These are phyloP conservation scores for Micractinium conductrix DNA, from an alignment of 139 green algal genomes.

Conservation along the genomic window DNA sequence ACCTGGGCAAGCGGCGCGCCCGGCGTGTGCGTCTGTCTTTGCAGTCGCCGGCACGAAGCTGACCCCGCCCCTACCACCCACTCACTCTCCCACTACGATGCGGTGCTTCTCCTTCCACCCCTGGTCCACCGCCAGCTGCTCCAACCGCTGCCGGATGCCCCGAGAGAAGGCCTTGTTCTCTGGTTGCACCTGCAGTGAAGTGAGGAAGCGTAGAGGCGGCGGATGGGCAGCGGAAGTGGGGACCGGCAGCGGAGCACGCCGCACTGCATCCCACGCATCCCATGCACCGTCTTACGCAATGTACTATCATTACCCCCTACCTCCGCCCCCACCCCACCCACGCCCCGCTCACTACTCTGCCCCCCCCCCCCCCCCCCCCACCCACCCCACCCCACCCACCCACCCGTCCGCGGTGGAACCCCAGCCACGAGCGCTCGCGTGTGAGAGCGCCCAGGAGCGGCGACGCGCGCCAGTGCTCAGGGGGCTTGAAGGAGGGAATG, in stretches of 20 bases:
- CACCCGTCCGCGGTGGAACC: constrained; percentile 42
- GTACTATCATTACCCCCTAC: too few relatives aligned
- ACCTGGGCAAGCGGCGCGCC: too few relatives aligned
- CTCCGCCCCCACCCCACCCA: too few relatives aligned
- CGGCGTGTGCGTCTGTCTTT: too few relatives aligned
- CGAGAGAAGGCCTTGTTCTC: constrained; percentile 16
- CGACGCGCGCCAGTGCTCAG: constrained; percentile 36
- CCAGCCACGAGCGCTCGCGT: constrained; percentile 36
- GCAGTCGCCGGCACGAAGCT: too few relatives aligned
- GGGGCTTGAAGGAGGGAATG: constrained; percentile 48
- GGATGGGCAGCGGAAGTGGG: not conserved
- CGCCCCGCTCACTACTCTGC: not conserved
- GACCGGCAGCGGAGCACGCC: too few relatives aligned
- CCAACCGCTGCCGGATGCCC: constrained; percentile 31
- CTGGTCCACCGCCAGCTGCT: not conserved
- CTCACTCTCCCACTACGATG: constrained; percentile 48
- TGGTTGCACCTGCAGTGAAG: not conserved
- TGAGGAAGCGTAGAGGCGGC: not conserved
- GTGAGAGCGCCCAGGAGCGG: constrained; percentile 34
- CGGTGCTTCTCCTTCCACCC: constrained; percentile 46
- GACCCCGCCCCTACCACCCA: not conserved
- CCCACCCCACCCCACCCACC: too few relatives aligned
- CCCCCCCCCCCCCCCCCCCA: too few relatives aligned
- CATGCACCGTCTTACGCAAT: too few relatives aligned
- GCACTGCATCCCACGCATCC: too few relatives aligned